Evolutionary conservation across 164 flowering plant genomes (phyloP), one percentile per base, ranked within the genome.

Genomic region (Berberis vulgaris): DNA sequence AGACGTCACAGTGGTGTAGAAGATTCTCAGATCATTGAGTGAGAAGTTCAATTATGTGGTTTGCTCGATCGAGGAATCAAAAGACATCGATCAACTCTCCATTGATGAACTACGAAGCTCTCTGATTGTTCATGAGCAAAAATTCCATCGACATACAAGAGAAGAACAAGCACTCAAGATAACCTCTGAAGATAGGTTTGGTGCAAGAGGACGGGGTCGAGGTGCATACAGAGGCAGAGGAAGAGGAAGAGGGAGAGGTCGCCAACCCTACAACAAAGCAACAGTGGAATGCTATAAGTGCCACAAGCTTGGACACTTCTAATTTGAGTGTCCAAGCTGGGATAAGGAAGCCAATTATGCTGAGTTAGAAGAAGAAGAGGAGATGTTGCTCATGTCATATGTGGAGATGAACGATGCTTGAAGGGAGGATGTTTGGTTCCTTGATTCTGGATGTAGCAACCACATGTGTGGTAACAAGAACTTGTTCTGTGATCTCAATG

Each of bases 201-300:
- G 26, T 26, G 26, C 26, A 26, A 26, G 26, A 26, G 26, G 26
- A 26, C 26, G 26, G 26, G 26, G 26, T 26, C 26, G 26, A 26
- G 26, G 26, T 26, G 26, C 26, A 26, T 26, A 26, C 26, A 26
- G 26, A 26, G 26, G 26, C 26, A 26, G 49, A 13, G 7, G 50
- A n/a, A 43, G 62, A 13, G 62, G 62, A 60, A 60, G 62, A 60
- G 50, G 62, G 49, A 45, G 49, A 60, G 26, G 26, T 26, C 8
- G 62, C 49, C 2, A 4, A 10, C 9, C 49, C 39, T 60, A 7
- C 45, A 42, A 60, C 41, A 60, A 26, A 60, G 41, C 10, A 41
- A 41, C n/a, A 6, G 60, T 57, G 60, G 60, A 57, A 41, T 41
- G 26, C 26, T 26, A 26, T 58, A 58, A 58, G 12, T 43, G 61